phyloP scores from a whole-genome alignment of 164 flowering plant species.

The Kalanchoe fedtschenkoi region DNA sequence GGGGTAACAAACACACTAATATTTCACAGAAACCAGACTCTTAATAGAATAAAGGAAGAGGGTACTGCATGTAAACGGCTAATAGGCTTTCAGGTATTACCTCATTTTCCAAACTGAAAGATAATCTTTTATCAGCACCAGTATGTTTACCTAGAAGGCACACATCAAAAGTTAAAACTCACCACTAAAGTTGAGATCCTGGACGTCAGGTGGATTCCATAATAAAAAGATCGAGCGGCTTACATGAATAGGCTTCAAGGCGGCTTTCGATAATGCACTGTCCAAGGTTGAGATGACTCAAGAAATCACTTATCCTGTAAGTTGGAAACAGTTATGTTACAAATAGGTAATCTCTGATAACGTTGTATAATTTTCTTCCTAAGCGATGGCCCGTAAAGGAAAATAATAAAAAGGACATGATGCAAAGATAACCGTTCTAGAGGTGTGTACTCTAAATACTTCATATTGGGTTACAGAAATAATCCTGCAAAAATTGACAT shows the following conservation, averaged over 20 bases:
- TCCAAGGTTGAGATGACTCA: slow-evolving; percentile 65
- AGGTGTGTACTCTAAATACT: slow-evolving; percentile 79
- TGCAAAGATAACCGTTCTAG: slow-evolving; percentile 42
- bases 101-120: slow-evolving; percentile 88
- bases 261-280: slow-evolving; percentile 69
- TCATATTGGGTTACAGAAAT: slow-evolving; percentile 38
- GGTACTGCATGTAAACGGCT: background rate
- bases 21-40: too few relatives aligned
- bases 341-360: background rate
- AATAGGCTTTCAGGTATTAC: slow-evolving; percentile 23
- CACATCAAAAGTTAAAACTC: background rate
- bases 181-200: background rate
- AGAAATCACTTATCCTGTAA: slow-evolving; percentile 65
- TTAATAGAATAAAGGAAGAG: too few relatives aligned
- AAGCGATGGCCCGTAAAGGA: background rate
- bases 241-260: slow-evolving; percentile 92
- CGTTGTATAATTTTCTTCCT: background rate
- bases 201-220: background rate
- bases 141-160: slow-evolving; percentile 70
- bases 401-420: background rate
- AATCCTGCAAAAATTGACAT: background rate
- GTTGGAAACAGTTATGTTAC: slow-evolving; percentile 3
- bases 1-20: too few relatives aligned
- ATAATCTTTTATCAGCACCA: slow-evolving; percentile 70
- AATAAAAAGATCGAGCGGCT: slow-evolving; percentile 13